Conservation (phyloP, 306 rosid genomes). For the Abrus pulchellus region DNA sequence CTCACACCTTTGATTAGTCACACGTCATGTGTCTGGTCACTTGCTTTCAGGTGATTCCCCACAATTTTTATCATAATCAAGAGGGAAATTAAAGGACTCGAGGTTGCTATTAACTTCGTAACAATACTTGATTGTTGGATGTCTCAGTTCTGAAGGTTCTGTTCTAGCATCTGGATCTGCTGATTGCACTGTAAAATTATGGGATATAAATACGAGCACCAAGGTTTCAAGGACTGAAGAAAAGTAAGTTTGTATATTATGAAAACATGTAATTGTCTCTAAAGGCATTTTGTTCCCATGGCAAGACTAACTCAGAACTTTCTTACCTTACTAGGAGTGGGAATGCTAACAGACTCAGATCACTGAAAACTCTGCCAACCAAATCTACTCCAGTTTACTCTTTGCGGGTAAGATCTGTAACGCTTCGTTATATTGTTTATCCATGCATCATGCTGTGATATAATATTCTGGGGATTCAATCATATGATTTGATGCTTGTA, state of each 20-base stretch:
- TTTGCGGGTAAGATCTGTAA: constrained; percentile 67
- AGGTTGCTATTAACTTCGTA: background rate
- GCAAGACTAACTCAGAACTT: constrained; percentile 25
- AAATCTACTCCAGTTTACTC: constrained; percentile 81
- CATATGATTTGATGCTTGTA: constrained; percentile 34
- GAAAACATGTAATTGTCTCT: constrained; percentile 1
- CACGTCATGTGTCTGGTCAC: constrained; percentile 93
- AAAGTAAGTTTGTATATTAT: constrained; percentile 62
- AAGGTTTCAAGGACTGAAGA: constrained; percentile 80
- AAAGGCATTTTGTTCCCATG: constrained; percentile 5
- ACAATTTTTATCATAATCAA: background rate
- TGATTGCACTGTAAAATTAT: constrained; percentile 92
- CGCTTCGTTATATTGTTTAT: background rate
- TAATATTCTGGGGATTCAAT: constrained; percentile 19
- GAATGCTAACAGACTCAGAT: constrained; percentile 77
- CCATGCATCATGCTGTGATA: background rate
- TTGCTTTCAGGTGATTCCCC: constrained; percentile 78
- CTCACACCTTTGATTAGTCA: constrained; percentile 88
- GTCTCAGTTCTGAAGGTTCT: constrained; percentile 88
- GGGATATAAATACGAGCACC: constrained; percentile 90
- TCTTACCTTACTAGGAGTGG: constrained; percentile 63
- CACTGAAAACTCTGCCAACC: constrained; percentile 83
- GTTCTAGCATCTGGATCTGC: constrained; percentile 97
- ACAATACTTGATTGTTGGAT: constrained; percentile 39
- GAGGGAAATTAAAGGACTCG: background rate